These are phyloP conservation scores for Backusella psychrophila DNA, from an alignment of 192 early-diverging fungal species.

Conservation along the genomic window DNA sequence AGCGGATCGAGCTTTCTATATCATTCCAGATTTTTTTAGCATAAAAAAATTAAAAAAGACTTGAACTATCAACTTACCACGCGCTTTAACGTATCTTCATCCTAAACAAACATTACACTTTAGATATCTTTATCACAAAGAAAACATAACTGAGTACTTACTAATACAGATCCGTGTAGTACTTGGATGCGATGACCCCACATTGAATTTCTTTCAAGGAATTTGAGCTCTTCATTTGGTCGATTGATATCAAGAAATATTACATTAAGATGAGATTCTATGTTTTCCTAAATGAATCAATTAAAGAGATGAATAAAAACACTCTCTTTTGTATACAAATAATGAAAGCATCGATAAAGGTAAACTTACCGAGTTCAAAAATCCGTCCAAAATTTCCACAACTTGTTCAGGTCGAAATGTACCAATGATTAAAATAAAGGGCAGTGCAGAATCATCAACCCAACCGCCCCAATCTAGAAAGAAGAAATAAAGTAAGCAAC, in stretches of 20 bases:
- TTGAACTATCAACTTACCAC: background rate
- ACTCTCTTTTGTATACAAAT: background rate
- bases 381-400: constrained; percentile 38
- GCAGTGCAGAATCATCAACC: constrained; percentile 10
- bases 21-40: background rate
- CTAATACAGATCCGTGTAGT: constrained; percentile 24
- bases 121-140: background rate
- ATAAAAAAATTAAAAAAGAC: background rate
- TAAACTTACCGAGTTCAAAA: constrained; percentile 36
- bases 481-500: background rate
- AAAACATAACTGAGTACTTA: background rate
- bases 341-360: background rate
- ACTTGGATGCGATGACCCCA: constrained; percentile 32
- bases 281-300: background rate
- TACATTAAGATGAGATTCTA: constrained; percentile 28
- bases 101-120: background rate
- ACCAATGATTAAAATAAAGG: constrained; percentile 42
- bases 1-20: constrained; percentile 38
- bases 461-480: constrained; percentile 14
- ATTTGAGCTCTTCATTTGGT: constrained; percentile 41
- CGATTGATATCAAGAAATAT: constrained; percentile 40
- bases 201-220: constrained; percentile 30
- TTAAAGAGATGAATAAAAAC: background rate
- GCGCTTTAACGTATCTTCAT: constrained; percentile 9
- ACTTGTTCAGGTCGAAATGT: constrained; percentile 36